Conservation (phyloP, 176 grass and related monocot species). For the Ensete ventricosum region DNA sequence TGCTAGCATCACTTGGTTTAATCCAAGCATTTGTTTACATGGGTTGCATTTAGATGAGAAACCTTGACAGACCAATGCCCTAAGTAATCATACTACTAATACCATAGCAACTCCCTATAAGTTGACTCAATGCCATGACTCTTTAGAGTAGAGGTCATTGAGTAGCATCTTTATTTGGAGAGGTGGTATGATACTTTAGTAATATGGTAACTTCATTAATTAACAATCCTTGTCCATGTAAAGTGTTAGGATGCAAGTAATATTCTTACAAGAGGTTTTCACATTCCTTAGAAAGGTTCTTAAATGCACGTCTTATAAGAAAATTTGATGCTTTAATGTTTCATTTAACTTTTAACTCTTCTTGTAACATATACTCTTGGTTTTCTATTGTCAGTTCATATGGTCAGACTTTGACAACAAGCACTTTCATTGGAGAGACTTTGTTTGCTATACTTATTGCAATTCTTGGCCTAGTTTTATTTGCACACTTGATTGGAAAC, state of each 20-base stretch:
- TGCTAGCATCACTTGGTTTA: neutral
- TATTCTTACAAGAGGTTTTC: neutral
- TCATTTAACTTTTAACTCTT: neutral
- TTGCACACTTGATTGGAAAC: constrained; percentile 98
- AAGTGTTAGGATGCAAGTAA: neutral
- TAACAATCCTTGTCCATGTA: neutral
- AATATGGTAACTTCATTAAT: neutral
- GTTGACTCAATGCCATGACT: too few species aligned
- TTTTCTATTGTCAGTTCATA: constrained; percentile 57
- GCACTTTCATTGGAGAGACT: constrained; percentile 90
- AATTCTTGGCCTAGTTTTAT: constrained; percentile 77
- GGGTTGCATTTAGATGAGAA: neutral
- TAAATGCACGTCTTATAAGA: neutral
- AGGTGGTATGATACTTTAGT: neutral
- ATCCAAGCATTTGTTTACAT: neutral
- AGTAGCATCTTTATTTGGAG: neutral
- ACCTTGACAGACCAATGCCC: too few species aligned
- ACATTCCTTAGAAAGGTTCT: neutral
- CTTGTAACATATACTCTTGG: neutral
- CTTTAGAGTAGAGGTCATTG: too few species aligned
- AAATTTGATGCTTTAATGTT: neutral
- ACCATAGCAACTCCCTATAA: neutral
- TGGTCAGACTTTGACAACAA: constrained; percentile 77
- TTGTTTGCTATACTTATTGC: constrained; percentile 88
- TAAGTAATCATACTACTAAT: neutral